Evolutionary conservation across 441 rosid genomes (phyloP).

Genomic region (Bocquillonia castaneifolia): DNA sequence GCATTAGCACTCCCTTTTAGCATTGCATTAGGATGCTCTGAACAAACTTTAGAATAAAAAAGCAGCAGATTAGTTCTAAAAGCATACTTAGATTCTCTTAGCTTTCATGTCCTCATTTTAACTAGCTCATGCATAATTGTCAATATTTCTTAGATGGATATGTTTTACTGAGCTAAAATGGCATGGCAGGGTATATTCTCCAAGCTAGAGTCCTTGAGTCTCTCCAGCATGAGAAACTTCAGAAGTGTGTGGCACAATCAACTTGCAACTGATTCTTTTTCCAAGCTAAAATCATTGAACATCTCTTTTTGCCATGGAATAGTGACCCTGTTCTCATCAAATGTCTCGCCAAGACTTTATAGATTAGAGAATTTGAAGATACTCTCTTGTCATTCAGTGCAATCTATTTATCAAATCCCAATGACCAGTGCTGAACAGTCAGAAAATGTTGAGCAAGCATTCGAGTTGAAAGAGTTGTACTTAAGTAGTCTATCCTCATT

Average conservation of each 20-base stretch:
- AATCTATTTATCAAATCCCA: neutral
- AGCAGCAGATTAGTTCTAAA: no score
- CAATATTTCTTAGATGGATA: no score
- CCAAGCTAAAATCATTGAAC: neutral
- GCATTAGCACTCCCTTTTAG: no score
- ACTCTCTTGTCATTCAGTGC: neutral
- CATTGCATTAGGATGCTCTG: no score
- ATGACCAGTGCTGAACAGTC: no score
- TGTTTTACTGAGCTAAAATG: no score
- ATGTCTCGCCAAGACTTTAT: no score
- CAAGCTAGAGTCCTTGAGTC: neutral
- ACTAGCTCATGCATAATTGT: no score
- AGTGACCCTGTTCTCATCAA: neutral
- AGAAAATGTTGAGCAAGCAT: no score
- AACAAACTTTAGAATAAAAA: no score
- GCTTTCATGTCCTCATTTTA: no score
- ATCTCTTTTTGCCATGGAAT: neutral
- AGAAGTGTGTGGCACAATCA: neutral
- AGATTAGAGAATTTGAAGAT: neutral
- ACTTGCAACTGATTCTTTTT: neutral
- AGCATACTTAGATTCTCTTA: no score
- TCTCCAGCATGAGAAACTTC: neutral
- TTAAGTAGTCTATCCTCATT: neutral
- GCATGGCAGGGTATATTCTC: constrained; percentile 16
- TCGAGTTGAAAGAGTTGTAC: neutral